Evolutionary conservation across 768 basidiomycete species (phyloP), one percentile per base, ranked within the genome.

Genomic region (Kwoniella sp.): DNA sequence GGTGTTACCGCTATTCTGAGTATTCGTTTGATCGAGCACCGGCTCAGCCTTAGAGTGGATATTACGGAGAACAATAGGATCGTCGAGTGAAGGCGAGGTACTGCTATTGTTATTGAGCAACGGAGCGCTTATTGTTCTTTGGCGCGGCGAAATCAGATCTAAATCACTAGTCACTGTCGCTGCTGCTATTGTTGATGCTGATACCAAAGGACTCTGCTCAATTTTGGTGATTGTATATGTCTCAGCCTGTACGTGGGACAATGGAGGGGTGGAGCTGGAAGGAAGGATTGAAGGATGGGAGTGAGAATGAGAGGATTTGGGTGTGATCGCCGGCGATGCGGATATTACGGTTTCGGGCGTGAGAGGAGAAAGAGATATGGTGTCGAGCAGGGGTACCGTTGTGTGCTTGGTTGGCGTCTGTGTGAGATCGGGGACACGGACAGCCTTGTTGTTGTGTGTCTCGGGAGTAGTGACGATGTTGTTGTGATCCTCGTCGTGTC

Each of bases 221-320:
- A n/a, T 54, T 41, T 22, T 45, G 38, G 45, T 55, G 61, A 23
- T 7, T 45, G 41, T 7, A 17, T 8, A 45, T 20, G 41, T 45
- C 41, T 45, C 41, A 45, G 41, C 20, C 20, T 45, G 41, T 45
- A 45, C 3, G 54, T 55, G 26, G n/a, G 28, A 55, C 54, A 63
- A 50, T 55, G 61, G 54, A 55, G 38, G 25, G 31, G 61, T 63
- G 41, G 61, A 63, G 54, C 53, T 31, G 38, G 61, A 63, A 29
- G 54, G 61, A 63, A 23, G 37, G 34, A 52, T 55, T 54, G 29
- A 54, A 54, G 53, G 53, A 54, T 54, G 53, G 8, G 26, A 20
- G 13, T 26, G 23, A n/a, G 53, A n/a, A n/a, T 54, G 13, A 29
- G 20, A 26, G 2, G 53, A 26, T 30, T 54, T 54, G 26, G 53